These are phyloP conservation scores for Auriscalpium microsporum DNA, from an alignment of 768 basidiomycete species.

Conservation along the genomic window DNA sequence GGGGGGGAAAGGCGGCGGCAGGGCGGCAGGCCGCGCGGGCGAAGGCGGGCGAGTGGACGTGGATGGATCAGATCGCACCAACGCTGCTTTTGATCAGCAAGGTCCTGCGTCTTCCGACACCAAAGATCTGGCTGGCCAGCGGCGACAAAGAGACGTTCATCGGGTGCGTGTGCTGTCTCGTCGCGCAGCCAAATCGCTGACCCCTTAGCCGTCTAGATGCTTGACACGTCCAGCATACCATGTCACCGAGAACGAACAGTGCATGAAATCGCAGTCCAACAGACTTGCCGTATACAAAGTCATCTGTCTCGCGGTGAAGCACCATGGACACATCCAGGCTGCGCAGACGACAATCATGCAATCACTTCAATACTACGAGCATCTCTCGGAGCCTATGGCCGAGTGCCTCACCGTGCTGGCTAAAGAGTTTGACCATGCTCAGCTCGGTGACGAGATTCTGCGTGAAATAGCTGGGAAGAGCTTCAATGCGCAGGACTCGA, in stretches of 20 bases:
- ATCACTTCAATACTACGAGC: slow-evolving; percentile 87
- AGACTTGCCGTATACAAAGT: slow-evolving; percentile 75
- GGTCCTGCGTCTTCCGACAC: slow-evolving; percentile 56
- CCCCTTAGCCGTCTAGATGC: slow-evolving; percentile 42
- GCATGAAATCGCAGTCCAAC: slow-evolving; percentile 76
- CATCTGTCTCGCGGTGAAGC: slow-evolving; percentile 86
- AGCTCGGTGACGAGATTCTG: slow-evolving; percentile 86
- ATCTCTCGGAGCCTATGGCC: slow-evolving; percentile 90
- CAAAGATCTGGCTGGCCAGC: slow-evolving; percentile 85
- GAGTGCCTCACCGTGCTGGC: slow-evolving; percentile 75
- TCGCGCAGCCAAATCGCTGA: no score
- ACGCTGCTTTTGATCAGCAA: slow-evolving; percentile 66
- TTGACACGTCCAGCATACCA: slow-evolving; percentile 84
- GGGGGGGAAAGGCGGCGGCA: slow-evolving; percentile 44
- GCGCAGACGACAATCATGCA: slow-evolving; percentile 91
- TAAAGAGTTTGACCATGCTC: slow-evolving; percentile 80
- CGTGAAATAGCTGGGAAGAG: slow-evolving; percentile 75
- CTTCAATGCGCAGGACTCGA: slow-evolving; percentile 77
- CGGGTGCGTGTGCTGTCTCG: slow-evolving; percentile 40
- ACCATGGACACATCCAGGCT: slow-evolving; percentile 74
- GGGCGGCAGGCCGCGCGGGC: slow-evolving; percentile 35
- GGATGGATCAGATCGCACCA: slow-evolving; percentile 67
- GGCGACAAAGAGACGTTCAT: slow-evolving; percentile 83
- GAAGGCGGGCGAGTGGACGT: slow-evolving; percentile 48
- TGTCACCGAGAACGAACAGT: slow-evolving; percentile 75